phyloP scores from a whole-genome alignment of 805 yeast genomes.

The Ogataea thermomethanolica region DNA sequence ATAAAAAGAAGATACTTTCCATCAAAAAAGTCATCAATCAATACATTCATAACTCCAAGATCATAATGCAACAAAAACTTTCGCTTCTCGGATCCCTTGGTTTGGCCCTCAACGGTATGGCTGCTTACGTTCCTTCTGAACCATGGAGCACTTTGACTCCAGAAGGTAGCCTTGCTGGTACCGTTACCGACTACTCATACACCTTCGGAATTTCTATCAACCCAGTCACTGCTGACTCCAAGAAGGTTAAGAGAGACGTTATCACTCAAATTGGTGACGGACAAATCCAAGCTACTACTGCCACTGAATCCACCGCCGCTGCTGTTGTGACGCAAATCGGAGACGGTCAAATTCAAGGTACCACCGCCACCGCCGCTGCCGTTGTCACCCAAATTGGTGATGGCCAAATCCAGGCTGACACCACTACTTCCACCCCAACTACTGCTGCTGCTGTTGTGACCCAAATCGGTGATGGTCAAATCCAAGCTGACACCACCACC shows the following conservation, averaged over 20 bases:
- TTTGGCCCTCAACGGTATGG: constrained; percentile 44
- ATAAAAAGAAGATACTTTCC: constrained; percentile 5
- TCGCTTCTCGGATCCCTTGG: constrained; percentile 36
- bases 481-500: constrained; percentile 29
- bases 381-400: constrained; percentile 47
- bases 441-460: constrained; percentile 34
- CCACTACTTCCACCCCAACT: constrained; percentile 27
- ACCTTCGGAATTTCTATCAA: constrained; percentile 71
- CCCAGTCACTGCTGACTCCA: constrained; percentile 36
- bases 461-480: constrained; percentile 27
- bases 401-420: constrained; percentile 46
- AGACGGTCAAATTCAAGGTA: constrained; percentile 48
- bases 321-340: constrained; percentile 42
- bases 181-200: constrained; percentile 53
- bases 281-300: constrained; percentile 29
- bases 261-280: constrained; percentile 27
- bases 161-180: constrained; percentile 46
- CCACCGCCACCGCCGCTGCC: constrained; percentile 37
- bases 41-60: background rate
- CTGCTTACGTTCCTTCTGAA: constrained; percentile 63
- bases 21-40: background rate
- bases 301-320: constrained; percentile 14
- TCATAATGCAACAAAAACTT: constrained; percentile 25
- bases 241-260: constrained; percentile 30
- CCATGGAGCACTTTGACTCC: constrained; percentile 76